A percentile compares a stretch with the other conserved stretches of the same genome.
phyloP scores from a whole-genome alignment of 371 early-diverging fungal genomes.

The Rhizopus sp. region DNA sequence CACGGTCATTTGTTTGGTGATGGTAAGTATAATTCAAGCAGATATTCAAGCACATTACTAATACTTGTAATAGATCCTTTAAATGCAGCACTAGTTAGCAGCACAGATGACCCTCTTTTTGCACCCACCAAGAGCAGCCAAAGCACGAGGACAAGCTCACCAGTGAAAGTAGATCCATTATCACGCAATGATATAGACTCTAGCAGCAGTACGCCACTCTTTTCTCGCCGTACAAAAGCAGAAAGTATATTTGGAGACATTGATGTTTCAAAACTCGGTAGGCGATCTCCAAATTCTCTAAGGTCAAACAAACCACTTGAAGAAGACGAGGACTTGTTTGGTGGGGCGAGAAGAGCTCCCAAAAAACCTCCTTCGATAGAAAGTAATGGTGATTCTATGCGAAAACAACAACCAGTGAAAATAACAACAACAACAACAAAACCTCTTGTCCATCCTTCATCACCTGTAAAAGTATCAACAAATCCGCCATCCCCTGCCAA shows the following conservation, averaged over 20 bases:
- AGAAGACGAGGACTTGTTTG: slow-evolving; percentile 29
- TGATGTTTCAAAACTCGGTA: slow-evolving; percentile 44
- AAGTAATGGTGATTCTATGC: neutral
- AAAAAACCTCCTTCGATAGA: neutral
- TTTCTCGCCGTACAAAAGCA: slow-evolving; percentile 11
- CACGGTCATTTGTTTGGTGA: slow-evolving; percentile 52
- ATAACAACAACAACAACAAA: neutral
- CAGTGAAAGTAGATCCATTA: slow-evolving; percentile 14
- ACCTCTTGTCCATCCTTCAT: neutral
- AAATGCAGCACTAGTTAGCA: slow-evolving; percentile 25
- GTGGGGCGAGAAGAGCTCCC: slow-evolving; percentile 9
- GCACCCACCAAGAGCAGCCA: slow-evolving; percentile 7
- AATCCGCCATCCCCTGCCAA: slow-evolving; percentile 8
- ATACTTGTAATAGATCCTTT: slow-evolving; percentile 32
- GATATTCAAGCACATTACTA: neutral
- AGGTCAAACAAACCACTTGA: slow-evolving; percentile 7
- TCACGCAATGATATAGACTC: slow-evolving; percentile 9
- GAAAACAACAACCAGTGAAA: slow-evolving; percentile 1
- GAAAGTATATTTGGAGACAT: slow-evolving; percentile 49
- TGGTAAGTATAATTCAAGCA: slow-evolving; percentile 31
- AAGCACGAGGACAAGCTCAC: slow-evolving; percentile 10
- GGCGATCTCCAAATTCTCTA: slow-evolving; percentile 12
- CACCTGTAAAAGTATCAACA: slow-evolving; percentile 9
- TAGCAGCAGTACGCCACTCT: slow-evolving; percentile 21
- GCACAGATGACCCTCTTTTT: slow-evolving; percentile 37